Evolutionary conservation across 2,329 filamentous ascomycete species (phyloP), one percentile per base, ranked within the genome.

Genomic region (Mollisiaceae sp.): DNA sequence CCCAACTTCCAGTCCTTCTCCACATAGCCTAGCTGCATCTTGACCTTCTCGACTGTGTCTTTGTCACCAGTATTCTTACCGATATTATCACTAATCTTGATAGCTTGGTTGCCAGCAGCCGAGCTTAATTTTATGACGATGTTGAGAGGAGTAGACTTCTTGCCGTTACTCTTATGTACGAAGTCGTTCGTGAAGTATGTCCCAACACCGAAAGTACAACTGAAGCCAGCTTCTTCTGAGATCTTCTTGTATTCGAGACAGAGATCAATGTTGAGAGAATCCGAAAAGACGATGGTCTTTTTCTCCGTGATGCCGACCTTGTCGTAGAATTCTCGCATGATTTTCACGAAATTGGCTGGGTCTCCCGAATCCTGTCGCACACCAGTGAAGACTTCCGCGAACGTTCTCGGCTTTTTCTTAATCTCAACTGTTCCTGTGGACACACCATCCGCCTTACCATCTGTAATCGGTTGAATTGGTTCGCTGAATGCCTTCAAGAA

Each of bases 111-210:
- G 6, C 94, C 94, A 15, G 83, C 87, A 0, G 93, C 95, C 11
- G 92, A 93, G 68, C 92, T 92, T 67, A 99, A 85, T 81, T 99
- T 99, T 80, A 99, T 97, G 71, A 99, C 95, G 73, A 99, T 99
- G 75, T 99, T 99, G 62, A 99, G 81, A 0, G 95, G 95, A 18
- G 89, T 87, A 0, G 94, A 97, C 79, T 97, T 98, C 71, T 88
- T 88, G 45, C 89, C 89, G 0, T 89, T 91, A 41, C 83, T 87
- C 67, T 85, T 81, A 70, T 91, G 87, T n/a, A 81, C 81, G 77
- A 95, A 99, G 78, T 99, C 95, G 75, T 99, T 97, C 4, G 95
- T 99, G 73, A 99, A 85, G 79, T 92, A 98, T 0, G 95, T 99
- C 4, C 95, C 95, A 0, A 99, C 91, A 67, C 95, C 95, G 80